Evolutionary conservation across 495 filamentous ascomycete species (phyloP).

Genomic region (Lophiostoma macrostomum): DNA sequence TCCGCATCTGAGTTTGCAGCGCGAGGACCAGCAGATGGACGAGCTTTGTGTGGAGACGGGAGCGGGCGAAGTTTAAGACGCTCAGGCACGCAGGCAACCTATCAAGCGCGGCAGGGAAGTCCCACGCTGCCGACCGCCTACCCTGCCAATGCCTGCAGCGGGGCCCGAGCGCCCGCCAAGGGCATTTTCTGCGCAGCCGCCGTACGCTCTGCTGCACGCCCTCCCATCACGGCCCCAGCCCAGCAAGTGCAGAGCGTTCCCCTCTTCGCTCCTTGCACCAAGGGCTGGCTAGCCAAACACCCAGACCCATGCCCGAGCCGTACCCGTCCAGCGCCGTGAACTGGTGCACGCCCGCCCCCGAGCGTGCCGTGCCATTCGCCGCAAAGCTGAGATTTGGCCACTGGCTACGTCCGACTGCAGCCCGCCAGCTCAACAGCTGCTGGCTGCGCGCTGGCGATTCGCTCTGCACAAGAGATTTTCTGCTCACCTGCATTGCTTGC

Average conservation of each 20-base stretch:
- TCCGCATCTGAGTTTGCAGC: neutral
- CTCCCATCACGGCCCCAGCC: neutral
- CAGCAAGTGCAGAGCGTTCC: neutral
- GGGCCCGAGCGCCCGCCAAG: slow-evolving; percentile 1
- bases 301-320: too few relatives aligned
- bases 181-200: slow-evolving; percentile 6
- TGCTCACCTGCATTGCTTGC: neutral
- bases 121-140: slow-evolving; percentile 2
- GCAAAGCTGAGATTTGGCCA: slow-evolving; percentile 3
- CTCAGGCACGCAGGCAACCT: slow-evolving; percentile 18
- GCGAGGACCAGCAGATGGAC: slow-evolving; percentile 19
- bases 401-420: neutral
- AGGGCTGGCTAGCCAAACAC: neutral
- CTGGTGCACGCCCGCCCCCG: neutral
- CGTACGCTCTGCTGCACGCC: neutral
- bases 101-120: neutral
- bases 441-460: neutral
- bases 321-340: neutral
- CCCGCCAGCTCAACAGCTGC: neutral
- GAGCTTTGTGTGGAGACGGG: slow-evolving; percentile 17
- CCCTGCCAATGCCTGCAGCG: neutral
- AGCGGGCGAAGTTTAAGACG: slow-evolving; percentile 25
- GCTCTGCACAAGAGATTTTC: slow-evolving; percentile 5
- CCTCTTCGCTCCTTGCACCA: neutral
- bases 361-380: slow-evolving; percentile 11